These are phyloP conservation scores for Clitoria ternatea DNA, from an alignment of 306 rosid species.

Conservation along the genomic window DNA sequence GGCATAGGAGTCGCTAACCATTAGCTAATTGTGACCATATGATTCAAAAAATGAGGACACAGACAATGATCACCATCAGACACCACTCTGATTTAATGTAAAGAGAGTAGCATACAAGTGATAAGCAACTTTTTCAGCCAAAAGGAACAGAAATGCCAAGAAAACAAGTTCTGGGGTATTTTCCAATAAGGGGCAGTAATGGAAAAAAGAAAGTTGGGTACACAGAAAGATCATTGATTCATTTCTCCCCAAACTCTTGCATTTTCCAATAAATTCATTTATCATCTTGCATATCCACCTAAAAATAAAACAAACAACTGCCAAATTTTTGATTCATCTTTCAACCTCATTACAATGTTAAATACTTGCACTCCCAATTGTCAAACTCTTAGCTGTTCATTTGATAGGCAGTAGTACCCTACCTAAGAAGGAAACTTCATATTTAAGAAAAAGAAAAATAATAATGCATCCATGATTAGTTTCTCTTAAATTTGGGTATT, in stretches of 20 bases:
- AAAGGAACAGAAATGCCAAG: not conserved
- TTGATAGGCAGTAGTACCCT: not conserved
- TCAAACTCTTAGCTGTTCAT: not conserved
- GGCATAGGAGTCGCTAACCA: not conserved
- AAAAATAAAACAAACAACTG: not conserved
- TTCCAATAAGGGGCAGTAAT: no score
- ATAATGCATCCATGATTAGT: not conserved
- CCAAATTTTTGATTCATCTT: not conserved
- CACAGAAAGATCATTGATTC: not conserved
- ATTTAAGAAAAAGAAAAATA: not conserved
- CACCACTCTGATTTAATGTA: not conserved
- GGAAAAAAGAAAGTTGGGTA: not conserved
- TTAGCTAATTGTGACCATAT: not conserved
- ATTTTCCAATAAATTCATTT: constrained; percentile 6
- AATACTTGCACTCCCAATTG: not conserved
- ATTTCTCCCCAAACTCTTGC: not conserved
- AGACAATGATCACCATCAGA: not conserved
- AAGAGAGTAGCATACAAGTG: not conserved
- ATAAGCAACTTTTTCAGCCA: not conserved
- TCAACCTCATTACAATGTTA: not conserved
- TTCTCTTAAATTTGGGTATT: no score
- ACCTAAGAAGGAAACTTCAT: not conserved
- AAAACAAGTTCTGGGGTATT: not conserved
- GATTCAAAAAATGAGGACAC: not conserved
- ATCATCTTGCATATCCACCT: not conserved